Base-by-base conservation (phyloP, 306 rosid genomes). In the Casuarina cunninghamiana region DNA sequence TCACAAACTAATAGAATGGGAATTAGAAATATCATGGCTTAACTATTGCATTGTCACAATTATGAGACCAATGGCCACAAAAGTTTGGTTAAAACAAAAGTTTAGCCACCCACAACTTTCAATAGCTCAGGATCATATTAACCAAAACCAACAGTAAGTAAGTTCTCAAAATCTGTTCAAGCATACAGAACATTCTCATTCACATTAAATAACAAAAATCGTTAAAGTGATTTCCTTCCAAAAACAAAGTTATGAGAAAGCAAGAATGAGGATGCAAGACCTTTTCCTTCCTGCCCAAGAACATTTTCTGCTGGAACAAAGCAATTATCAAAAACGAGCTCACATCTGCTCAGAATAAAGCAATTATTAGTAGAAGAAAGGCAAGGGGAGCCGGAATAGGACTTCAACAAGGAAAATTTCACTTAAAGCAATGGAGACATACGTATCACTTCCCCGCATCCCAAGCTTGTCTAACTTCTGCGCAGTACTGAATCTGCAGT, bases 381-480 rank as follows among this genome's bases (percentile, higher is more conserved):
- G 45, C 38, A 51, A 41, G 51, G 49, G 76, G 32, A 75, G 50
- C 54, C 54, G 46, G 45, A 54, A 62, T 73, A 43, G 75, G 49
- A 72, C 51, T 78, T 41, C 41, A 50, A 57, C 35, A 44, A 42
- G 48, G 66, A 86, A 39, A 80, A 17, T 43, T 77, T 77, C 38
- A 73, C 37, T 72, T 49, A 42, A 61, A 81, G 74, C 73, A 79
- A 81, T 68, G 85, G 66, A 69, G 72, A 84, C 95, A 7, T 90
- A 92, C 97, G 97, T 95, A 87, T 92, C 98, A 87, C 98, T 95
- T 82, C 98, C 98, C 61, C 98, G 95, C 98, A 95, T 95, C 77
- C 98, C 97, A 26, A 95, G 98, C 86, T 95, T 95, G 85, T 95
- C 98, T 76, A 95, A 81, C 81, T 92, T 94, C 82, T 95, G 97